A percentile compares a stretch with the other conserved stretches of the same genome.
phyloP scores from a whole-genome alignment of 2,329 filamentous ascomycete genomes.

The Ilyonectria sp. region DNA sequence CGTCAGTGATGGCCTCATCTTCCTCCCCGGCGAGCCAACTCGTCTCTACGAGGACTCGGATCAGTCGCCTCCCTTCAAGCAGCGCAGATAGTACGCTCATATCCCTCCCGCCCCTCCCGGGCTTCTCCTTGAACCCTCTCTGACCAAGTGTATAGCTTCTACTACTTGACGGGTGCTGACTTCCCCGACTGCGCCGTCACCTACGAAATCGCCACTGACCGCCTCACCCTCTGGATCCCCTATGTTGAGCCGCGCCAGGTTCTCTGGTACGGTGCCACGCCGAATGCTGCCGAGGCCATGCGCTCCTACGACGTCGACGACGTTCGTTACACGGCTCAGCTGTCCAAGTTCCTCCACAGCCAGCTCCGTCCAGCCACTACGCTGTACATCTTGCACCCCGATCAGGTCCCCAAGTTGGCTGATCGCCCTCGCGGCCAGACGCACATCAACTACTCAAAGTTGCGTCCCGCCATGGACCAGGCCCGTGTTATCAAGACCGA shows the following conservation, averaged over 20 bases:
- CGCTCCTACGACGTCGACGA: conserved; percentile 78
- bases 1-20: conserved; percentile 67
- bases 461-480: conserved; percentile 83
- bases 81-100: conserved; percentile 69
- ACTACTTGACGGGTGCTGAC: conserved; percentile 70
- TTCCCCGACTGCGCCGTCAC: conserved; percentile 70
- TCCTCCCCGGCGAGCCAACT: conserved; percentile 67
- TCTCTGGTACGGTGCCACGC: conserved; percentile 76
- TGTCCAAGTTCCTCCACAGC: conserved; percentile 62
- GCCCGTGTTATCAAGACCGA: conserved; percentile 86
- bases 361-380: conserved; percentile 59
- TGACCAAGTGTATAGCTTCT: conserved; percentile 63
- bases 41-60: conserved; percentile 72
- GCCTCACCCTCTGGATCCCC: conserved; percentile 81
- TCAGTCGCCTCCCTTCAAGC: conserved; percentile 68
- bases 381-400: conserved; percentile 63
- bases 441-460: conserved; percentile 63
- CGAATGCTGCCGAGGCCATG: conserved; percentile 73
- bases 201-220: conserved; percentile 72
- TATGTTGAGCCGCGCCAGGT: conserved; percentile 73
- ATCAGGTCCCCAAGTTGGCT: conserved; percentile 57
- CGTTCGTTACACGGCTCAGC: conserved; percentile 73
- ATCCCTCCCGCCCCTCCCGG: neutral
- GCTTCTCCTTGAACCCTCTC: neutral
- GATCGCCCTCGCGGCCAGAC: conserved; percentile 56